Evolutionary conservation across 352 stramenopile species (phyloP), one percentile per base, ranked within the genome.

Genomic region (Globisporangium recalcitrans): DNA sequence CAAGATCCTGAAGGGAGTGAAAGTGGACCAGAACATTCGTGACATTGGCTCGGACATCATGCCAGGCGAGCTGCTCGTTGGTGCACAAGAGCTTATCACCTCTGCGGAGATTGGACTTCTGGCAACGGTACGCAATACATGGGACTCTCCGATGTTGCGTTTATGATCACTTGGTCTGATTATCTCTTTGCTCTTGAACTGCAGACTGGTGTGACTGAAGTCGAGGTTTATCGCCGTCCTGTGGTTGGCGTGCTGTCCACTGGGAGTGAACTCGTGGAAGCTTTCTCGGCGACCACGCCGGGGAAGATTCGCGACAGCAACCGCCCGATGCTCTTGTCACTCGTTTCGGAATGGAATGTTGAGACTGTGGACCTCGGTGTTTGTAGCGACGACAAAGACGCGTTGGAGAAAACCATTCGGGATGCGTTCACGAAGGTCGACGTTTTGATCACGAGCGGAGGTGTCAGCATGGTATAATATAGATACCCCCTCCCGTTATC

Each of bases 291-390:
- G 8, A 73, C 70, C 13, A 58, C 68, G 16, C 65, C 60, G 0
- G 85, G 88, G 16, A 93, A 95, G 69, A 98, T 99, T 69, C 90
- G 91, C 51, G 96, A 99, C 75, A 95, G 86, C 53, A 99, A 99
- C 67, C 85, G 95, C 9, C 89, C 91, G n/a, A 91, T 98, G 76
- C 75, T 99, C 3, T 69, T 98, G 0, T 70, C 74, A 4, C 65
- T 87, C n/a, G 52, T 92, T 3, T 52, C 59, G 9, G 63, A 78
- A 6, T 87, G 77, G 84, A 64, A 73, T 9, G 70, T 74, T 1
- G 64, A 80, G 26, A 77, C 73, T 1, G 47, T 85, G 14, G 77
- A 94, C 54, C 60, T 94, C 32, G 81, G 86, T 3, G 82, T 98
- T 22, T 88, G 85, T 59, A 71, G 69, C 19, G 85, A 97, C 68